Base-by-base conservation (phyloP, 345 rosid species). In the Psidium friedrichsthalianum region DNA sequence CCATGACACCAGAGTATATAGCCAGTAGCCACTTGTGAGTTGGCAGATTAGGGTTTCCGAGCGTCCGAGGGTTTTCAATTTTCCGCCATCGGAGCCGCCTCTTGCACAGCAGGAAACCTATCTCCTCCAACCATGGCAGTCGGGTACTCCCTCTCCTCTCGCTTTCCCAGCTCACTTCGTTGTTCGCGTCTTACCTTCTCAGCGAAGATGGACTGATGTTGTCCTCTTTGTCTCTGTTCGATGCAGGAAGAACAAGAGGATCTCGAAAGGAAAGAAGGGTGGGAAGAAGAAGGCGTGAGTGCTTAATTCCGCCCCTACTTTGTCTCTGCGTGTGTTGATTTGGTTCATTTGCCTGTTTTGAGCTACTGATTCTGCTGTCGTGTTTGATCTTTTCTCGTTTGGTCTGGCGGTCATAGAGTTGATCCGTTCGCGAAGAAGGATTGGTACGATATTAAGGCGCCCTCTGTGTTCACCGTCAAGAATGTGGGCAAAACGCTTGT, bases 381-480 rank as follows among this genome's bases (percentile, higher is more conserved):
- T 36, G 83, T 36, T 61, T 86, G 57, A 25, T 83, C 20, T 56
- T 83, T 32, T 59, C 47, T 27, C 13, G 20, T 32, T 47, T 32
- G 52, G 78, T 27, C 83, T n/a, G 22, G 56, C 5, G 54, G 64
- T 49, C 25, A 14, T 83, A 97, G 99, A 44, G 93, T 93, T 59
- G 98, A 97, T 93, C 99, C 99, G 0, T 97, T 94, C 87, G 86
- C 99, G 22, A 95, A 96, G 98, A 97, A 97, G 92, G 99, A 97
- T 83, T 97, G 99, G 99, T 95, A 97, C 82, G 98, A 96, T 82
- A 92, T 96, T 85, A 97, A 97, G 91, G 98, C 99, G 82, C 99
- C 99, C 13, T 93, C 99, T 2, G 88, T 88, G 82, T 97, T 97
- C 87, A 85, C 53, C 7, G 74, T 84, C 5, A 94, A 91, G 88